Evolutionary conservation across 2,329 filamentous ascomycete genomes (phyloP), one percentile per base, ranked within the genome.

Genomic region (Coleophoma crateriformis): DNA sequence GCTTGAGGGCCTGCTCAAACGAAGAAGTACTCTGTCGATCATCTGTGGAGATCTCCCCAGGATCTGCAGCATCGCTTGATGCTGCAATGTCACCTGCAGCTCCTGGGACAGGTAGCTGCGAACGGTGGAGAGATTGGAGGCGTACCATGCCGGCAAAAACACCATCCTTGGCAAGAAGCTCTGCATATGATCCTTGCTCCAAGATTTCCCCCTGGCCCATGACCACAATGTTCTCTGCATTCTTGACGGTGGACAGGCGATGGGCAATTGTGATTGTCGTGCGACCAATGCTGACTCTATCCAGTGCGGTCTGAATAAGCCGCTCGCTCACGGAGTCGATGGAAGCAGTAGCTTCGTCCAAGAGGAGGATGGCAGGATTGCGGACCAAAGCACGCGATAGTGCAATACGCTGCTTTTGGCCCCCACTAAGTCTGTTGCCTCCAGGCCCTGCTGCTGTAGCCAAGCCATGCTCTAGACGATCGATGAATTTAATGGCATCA

Each of bases 191-290:
- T 46, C 94, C 94, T 68, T 96, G 90, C 68, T 99, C 94, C 11
- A 95, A 77, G 51, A 99, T 95, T n/a, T 77, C 73, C 12, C 94
- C 94, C 52, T 83, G 71, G 4, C 84, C 79, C 85, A 99, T 92
- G 55, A 96, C 92, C 11, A 97, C 88, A 58, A 99, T 99, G 62
- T 96, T 96, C 68, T 97, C 87, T 0, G 92, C 92, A 55, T 90
- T 85, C 68, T 84, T 90, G 72, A 99, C 96, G 5, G 94, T 99
- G 0, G 90, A 96, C 8, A 99, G 76, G 58, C 92, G 85, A 71
- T 99, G 94, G 39, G 94, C 94, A 67, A 99, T 97, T 6, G 91
- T 88, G 59, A 97, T 96, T 2, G 94, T 97, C 0, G 94, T 99
- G 47, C 94, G 82, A 22, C 91, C 92, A 54, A 87, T 78, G 1